A percentile compares a stretch with the other conserved stretches of the same genome.
These are phyloP conservation scores for Murraya koenigii DNA, from an alignment of 345 rosid species.

Conservation along the genomic window DNA sequence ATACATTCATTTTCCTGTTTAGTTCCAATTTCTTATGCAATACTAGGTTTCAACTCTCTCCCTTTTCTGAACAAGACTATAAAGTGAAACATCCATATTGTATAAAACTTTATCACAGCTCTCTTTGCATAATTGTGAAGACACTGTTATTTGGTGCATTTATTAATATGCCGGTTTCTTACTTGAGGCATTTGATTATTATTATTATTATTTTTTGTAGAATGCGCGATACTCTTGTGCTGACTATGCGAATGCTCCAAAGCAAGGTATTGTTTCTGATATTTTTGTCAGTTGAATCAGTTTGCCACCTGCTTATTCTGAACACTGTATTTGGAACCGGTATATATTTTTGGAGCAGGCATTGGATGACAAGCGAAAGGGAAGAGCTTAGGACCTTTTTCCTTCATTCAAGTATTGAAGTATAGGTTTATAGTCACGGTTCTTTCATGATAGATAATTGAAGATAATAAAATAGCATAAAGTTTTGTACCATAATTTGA, in stretches of 20 bases:
- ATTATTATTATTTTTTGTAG: not conserved
- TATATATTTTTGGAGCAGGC: conserved; percentile 41
- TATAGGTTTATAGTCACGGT: not conserved
- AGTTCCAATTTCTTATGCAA: no score
- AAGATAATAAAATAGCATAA: not conserved
- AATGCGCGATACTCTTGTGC: not conserved
- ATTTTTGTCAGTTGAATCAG: not conserved
- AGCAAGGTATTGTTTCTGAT: not conserved
- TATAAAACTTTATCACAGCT: not conserved
- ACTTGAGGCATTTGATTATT: not conserved
- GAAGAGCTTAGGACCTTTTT: conserved; percentile 42
- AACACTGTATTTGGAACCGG: not conserved
- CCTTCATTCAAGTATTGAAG: not conserved
- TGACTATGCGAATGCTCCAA: not conserved
- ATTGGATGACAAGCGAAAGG: conserved; percentile 72
- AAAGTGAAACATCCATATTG: not conserved
- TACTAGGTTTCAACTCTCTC: not conserved
- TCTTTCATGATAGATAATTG: not conserved
- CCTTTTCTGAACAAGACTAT: not conserved
- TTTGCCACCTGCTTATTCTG: not conserved
- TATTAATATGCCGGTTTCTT: not conserved
- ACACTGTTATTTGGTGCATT: not conserved
- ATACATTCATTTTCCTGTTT: not conserved
- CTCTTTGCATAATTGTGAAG: not conserved
- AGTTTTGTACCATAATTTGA: not conserved